Percentiles rank a stretch among this genome's conserved stretches.
phyloP scores from a whole-genome alignment of 2,329 filamentous ascomycete species.

The Diaporthe helianthi region DNA sequence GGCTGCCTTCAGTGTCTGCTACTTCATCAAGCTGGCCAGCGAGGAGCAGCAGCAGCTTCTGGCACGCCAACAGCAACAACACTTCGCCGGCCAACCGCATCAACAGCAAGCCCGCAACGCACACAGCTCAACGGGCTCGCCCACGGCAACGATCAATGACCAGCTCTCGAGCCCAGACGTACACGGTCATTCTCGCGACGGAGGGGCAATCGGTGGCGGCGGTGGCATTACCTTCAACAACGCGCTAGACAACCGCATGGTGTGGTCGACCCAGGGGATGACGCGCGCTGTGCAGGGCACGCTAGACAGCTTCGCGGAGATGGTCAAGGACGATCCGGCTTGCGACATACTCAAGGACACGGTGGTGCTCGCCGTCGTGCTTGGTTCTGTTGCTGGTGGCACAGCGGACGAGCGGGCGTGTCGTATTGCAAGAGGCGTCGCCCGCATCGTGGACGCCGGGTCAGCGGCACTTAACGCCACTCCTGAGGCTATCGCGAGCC shows the following conservation, averaged over 20 bases:
- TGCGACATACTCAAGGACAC: constrained; percentile 57
- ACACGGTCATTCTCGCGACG: background rate
- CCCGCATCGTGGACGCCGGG: constrained; percentile 53
- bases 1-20: constrained; percentile 62
- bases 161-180: constrained; percentile 30
- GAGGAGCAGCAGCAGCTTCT: constrained; percentile 27
- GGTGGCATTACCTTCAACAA: constrained; percentile 45
- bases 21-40: constrained; percentile 54
- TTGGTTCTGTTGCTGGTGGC: constrained; percentile 52
- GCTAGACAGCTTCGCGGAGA: constrained; percentile 52
- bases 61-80: background rate
- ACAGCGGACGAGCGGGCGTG: constrained; percentile 50
- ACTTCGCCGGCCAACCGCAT: background rate
- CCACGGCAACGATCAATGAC: constrained; percentile 18
- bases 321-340: constrained; percentile 52
- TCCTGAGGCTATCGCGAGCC: constrained; percentile 45
- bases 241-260: constrained; percentile 45
- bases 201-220: constrained; percentile 36
- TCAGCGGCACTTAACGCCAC: constrained; percentile 52
- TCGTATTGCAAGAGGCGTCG: constrained; percentile 50
- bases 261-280: constrained; percentile 52
- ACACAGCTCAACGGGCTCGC: background rate
- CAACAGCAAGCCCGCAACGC: background rate
- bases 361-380: constrained; percentile 55
- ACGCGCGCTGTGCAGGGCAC: constrained; percentile 55